Percentiles rank a stretch among this genome's conserved stretches.
Conservation (phyloP, 2,329 filamentous ascomycete species). For the Parastagonospora nodorum region DNA sequence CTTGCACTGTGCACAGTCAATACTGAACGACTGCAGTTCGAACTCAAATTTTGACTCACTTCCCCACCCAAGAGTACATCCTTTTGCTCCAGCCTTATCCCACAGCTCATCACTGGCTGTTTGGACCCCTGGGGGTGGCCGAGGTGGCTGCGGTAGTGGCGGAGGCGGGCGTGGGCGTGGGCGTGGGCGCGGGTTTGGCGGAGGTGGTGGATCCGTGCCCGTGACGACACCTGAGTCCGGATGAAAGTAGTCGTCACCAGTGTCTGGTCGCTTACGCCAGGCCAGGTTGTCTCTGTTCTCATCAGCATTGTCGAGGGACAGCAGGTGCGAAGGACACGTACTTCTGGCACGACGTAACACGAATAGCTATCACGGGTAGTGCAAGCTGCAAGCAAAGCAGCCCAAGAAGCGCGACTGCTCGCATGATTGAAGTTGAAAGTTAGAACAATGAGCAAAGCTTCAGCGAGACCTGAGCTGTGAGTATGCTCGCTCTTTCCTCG, state of each 20-base stretch:
- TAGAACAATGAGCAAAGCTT: too few relatives aligned
- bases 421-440: background rate
- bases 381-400: background rate
- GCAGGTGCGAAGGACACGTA: background rate
- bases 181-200: background rate
- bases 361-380: background rate
- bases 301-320: background rate
- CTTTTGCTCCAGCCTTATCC: conserved; percentile 12
- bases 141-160: conserved; percentile 10
- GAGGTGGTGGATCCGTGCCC: background rate
- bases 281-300: background rate
- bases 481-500: too few relatives aligned
- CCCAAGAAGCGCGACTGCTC: background rate
- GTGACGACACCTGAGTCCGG: background rate
- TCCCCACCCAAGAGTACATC: conserved; percentile 15
- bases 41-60: background rate
- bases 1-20: conserved; percentile 5
- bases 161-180: conserved; percentile 9
- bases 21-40: background rate
- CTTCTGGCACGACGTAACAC: background rate
- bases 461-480: too few relatives aligned
- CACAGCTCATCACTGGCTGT: conserved; percentile 14
- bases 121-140: background rate
- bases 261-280: background rate
- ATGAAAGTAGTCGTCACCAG: background rate